Base-by-base conservation (phyloP, 257 asterid species). In the Jasminum sambac region DNA sequence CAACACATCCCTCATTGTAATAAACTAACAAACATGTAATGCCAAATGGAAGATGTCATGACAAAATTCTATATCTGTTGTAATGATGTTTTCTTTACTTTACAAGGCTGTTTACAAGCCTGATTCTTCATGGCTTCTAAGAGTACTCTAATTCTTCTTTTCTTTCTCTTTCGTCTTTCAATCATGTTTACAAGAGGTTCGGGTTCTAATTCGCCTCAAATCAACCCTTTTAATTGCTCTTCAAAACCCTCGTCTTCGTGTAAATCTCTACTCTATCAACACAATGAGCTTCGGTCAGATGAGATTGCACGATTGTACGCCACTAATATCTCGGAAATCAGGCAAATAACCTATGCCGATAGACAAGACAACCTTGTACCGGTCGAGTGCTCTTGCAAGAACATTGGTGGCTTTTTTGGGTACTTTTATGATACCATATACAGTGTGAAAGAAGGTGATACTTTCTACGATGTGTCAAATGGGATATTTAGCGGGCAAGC, bases 391-490 rank as follows among this genome's bases (percentile, higher is more conserved):
- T 80, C 87, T 36, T 91, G 97, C 83, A 68, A 73, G 66, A 67
- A 77, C 58, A 87, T 87, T 34, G 79, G 73, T 6, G 86, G 81
- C 69, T 78, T 84, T 1, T 21, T 25, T 8, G 95, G 85, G 43
- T 87, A 91, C 72, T 84, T 90, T 78, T 84, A 90, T 9, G 85
- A 90, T 62, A 86, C 90, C 3, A 46, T 61, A 3, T 89, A 85
- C 80, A 24, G 0, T 38, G 72, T 89, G 10, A 75, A 68, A 36
- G 59, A 8, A 1, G 41, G 72, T 11, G 92, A 87, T 16, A 57
- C 75, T 1, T 86, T 91, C 24, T 74, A 52, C 10, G 69, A 78
- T 21, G 83, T 87, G 13, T 88, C 95, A 23, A 52, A 46, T 66
- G 64, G 59, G 65, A 60, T 61, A 9, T 91, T 83, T 26, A 91